phyloP scores from a whole-genome alignment of 1,139 yeast genomes.

The Magnusiomyces suaveolens region DNA sequence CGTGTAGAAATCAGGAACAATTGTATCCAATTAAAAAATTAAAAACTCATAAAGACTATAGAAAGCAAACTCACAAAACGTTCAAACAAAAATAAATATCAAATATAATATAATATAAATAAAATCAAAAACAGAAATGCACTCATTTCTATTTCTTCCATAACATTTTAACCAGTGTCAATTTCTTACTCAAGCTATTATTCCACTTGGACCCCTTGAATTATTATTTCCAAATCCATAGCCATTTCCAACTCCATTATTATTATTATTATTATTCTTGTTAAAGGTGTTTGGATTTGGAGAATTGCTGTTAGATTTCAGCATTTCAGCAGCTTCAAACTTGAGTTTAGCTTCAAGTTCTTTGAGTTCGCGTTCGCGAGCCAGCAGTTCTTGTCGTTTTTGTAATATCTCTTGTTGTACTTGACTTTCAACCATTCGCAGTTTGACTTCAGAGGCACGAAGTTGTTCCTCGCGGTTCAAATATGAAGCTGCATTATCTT shows the following conservation, averaged over 20 bases:
- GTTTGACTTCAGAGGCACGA: slow-evolving; percentile 35
- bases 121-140: too few relatives aligned
- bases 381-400: slow-evolving; percentile 78
- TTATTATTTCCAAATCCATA: neutral
- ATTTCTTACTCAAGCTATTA: neutral
- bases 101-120: too few relatives aligned
- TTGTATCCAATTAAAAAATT: too few relatives aligned
- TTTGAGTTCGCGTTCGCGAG: slow-evolving; percentile 78
- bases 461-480: slow-evolving; percentile 35
- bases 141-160: too few relatives aligned
- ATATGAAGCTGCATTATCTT: slow-evolving; percentile 19
- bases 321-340: slow-evolving; percentile 9
- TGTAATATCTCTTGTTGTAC: slow-evolving; percentile 83
- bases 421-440: slow-evolving; percentile 44
- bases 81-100: too few relatives aligned
- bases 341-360: slow-evolving; percentile 64
- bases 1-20: too few relatives aligned
- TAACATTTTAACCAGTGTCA: too few relatives aligned
- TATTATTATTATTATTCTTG: too few relatives aligned
- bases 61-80: too few relatives aligned
- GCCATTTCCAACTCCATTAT: neutral
- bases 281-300: neutral
- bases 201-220: too few relatives aligned
- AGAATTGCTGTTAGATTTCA: neutral
- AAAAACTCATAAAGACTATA: too few relatives aligned